These are phyloP conservation scores for Inga laurina DNA, from an alignment of 306 rosid genomes.

Conservation along the genomic window DNA sequence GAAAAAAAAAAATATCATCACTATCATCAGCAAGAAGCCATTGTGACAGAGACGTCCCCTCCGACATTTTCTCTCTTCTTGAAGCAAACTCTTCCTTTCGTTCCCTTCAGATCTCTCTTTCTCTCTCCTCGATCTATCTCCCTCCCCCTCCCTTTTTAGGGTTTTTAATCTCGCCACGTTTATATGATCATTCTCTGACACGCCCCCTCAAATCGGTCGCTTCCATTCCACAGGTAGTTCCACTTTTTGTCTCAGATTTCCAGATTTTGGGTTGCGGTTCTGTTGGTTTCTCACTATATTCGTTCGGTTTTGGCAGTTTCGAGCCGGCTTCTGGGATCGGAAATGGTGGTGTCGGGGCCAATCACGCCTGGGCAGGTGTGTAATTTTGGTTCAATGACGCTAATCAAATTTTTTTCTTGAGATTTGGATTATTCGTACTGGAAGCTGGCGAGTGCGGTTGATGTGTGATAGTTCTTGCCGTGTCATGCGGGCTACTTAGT, in stretches of 20 bases:
- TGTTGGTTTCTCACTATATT: background rate
- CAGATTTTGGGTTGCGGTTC: slow-evolving; percentile 19
- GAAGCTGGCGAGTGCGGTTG: slow-evolving; percentile 15
- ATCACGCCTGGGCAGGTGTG: slow-evolving; percentile 84
- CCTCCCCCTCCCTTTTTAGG: slow-evolving; percentile 34
- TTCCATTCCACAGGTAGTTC: slow-evolving; percentile 38
- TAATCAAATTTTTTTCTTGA: background rate
- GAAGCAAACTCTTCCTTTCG: slow-evolving; percentile 59
- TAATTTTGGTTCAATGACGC: background rate
- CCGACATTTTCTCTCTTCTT: slow-evolving; percentile 82
- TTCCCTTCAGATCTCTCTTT: slow-evolving; percentile 40
- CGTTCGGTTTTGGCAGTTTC: slow-evolving; percentile 41
- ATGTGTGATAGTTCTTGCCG: background rate
- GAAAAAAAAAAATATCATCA: background rate
- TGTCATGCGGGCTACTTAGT: background rate
- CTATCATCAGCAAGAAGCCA: slow-evolving; percentile 25
- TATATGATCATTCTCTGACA: slow-evolving; percentile 47
- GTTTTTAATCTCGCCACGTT: slow-evolving; percentile 41
- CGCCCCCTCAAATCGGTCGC: slow-evolving; percentile 26
- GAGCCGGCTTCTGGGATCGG: slow-evolving; percentile 42
- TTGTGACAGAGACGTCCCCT: slow-evolving; percentile 69
- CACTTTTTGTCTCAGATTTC: slow-evolving; percentile 8
- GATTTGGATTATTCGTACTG: background rate
- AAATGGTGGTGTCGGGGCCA: slow-evolving; percentile 72
- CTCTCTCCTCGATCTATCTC: slow-evolving; percentile 21